Evolutionary conservation across 2,329 filamentous ascomycete genomes (phyloP).

Genomic region (Aspergillus udagawae): DNA sequence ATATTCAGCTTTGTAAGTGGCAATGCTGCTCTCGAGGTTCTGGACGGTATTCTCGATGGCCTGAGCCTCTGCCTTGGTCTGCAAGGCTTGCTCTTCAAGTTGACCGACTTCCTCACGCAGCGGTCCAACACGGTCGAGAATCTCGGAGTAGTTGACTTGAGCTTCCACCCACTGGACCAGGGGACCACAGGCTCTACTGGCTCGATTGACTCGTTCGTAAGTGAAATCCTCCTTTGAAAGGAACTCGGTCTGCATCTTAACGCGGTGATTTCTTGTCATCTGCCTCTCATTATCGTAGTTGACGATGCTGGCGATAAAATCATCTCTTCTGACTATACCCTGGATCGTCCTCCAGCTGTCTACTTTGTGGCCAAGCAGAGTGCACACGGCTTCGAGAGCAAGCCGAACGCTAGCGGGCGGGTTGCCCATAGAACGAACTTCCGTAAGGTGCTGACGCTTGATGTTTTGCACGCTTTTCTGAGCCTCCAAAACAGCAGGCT

Average conservation of each 20-base stretch:
- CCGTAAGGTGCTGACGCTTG: conserved; percentile 92
- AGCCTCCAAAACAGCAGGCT: conserved; percentile 88
- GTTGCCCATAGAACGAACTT: conserved; percentile 95
- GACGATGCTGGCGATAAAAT: conserved; percentile 97
- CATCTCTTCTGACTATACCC: conserved; percentile 80
- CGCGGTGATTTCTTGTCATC: conserved; percentile 79
- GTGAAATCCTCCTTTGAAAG: conserved; percentile 93
- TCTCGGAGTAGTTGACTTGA: conserved; percentile 97
- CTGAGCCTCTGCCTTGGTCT: conserved; percentile 90
- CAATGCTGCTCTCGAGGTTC: conserved; percentile 83
- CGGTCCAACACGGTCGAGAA: conserved; percentile 88
- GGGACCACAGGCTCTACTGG: conserved; percentile 93
- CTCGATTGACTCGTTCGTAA: conserved; percentile 91
- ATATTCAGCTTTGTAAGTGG: conserved; percentile 93
- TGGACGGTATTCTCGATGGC: conserved; percentile 85
- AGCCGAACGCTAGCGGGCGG: conserved; percentile 87
- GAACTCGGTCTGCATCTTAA: conserved; percentile 90
- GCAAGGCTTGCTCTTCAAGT: conserved; percentile 81
- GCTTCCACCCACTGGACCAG: conserved; percentile 96
- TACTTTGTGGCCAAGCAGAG: conserved; percentile 83
- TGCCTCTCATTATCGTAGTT: conserved; percentile 93
- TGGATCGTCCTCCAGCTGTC: conserved; percentile 90
- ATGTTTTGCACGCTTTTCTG: conserved; percentile 98
- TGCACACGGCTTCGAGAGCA: conserved; percentile 93
- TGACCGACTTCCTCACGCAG: conserved; percentile 83